Conservation (phyloP, 768 basidiomycete genomes). For the Termitomyces sp. region DNA sequence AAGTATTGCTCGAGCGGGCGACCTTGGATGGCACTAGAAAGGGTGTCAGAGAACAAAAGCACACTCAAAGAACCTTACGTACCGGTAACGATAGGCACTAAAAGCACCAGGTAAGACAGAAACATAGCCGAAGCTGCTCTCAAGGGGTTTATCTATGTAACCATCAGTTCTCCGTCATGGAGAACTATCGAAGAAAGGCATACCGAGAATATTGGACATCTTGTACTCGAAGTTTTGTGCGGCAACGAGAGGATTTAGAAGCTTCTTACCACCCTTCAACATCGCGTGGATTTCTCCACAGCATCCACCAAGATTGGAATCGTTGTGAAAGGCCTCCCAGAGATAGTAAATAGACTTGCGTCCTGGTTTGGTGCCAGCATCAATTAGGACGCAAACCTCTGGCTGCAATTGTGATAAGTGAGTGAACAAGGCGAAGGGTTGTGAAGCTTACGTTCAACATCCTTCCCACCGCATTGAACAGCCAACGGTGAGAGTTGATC, state of each 20-base stretch:
- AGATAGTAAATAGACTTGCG: conserved; percentile 94
- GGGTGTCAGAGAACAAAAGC: not conserved
- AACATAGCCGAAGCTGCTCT: conserved; percentile 94
- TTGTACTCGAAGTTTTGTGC: conserved; percentile 98
- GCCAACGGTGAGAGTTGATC: conserved; percentile 94
- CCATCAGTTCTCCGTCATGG: not conserved
- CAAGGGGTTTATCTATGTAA: conserved; percentile 80
- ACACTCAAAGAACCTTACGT: not conserved
- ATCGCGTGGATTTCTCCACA: conserved; percentile 95
- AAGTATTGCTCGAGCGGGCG: conserved; percentile 84
- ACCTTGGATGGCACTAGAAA: conserved; percentile 77
- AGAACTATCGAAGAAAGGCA: conserved; percentile 8
- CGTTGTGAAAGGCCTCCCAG: conserved; percentile 89
- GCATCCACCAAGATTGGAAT: conserved; percentile 75
- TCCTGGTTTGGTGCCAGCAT: conserved; percentile 95
- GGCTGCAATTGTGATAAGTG: conserved; percentile 43
- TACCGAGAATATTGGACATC: conserved; percentile 94
- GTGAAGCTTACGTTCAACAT: conserved; percentile 56
- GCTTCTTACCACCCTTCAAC: conserved; percentile 91
- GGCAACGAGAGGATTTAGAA: conserved; percentile 88
- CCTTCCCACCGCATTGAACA: conserved; percentile 87
- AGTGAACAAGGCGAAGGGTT: not conserved
- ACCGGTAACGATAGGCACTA: conserved; percentile 79
- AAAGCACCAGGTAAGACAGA: conserved; percentile 96
- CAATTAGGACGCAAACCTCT: conserved; percentile 88